Evolutionary conservation across 768 basidiomycete species (phyloP), one percentile per base, ranked within the genome.

Genomic region (Tricholoma terreum): DNA sequence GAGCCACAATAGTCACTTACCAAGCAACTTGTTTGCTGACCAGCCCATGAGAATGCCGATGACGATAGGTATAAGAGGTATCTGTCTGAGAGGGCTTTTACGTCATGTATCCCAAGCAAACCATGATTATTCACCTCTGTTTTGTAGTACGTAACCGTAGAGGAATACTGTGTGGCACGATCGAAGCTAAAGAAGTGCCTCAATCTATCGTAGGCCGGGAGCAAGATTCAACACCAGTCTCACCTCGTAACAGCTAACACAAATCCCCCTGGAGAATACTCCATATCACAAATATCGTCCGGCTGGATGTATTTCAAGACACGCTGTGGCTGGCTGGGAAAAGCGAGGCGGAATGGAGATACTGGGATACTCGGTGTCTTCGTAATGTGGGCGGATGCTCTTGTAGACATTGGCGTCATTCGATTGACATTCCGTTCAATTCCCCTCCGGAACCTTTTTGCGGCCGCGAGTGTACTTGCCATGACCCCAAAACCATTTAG

Each of bases 181-280:
- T 58, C 56, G 21, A 54, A 58, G 35, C 62, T 63, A 10, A 21
- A 27, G 1, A 21, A 42, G 6, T 21, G 7, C 0, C 30, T 56
- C 2, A 54, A n/a, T 24, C 6, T 30, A 2, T 35, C n/a, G 3
- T 17, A 50, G 5, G 4, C 2, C 12, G 17, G 14, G 21, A 33
- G 40, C 21, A 8, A 14, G 8, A n/a, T 11, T 14, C 1, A 48
- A 1, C 33, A 19, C 7, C n/a, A 10, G 12, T 22, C 50, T 40
- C 19, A 63, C 59, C 57, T 52, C 6, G 57, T 58, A 11, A 42
- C 45, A 14, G 63, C 61, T 19, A 65, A 19, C 24, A 42, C 40
- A n/a, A 42, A 4, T 15, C 64, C 59, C 34, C 52, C 31, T 4
- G 58, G 58, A 1, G 59, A 65, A 36, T 61, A 65, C 35, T 62